These are phyloP conservation scores for Paramecium primaurelia DNA, from an alignment of 73 alveolate species.

Conservation along the genomic window DNA sequence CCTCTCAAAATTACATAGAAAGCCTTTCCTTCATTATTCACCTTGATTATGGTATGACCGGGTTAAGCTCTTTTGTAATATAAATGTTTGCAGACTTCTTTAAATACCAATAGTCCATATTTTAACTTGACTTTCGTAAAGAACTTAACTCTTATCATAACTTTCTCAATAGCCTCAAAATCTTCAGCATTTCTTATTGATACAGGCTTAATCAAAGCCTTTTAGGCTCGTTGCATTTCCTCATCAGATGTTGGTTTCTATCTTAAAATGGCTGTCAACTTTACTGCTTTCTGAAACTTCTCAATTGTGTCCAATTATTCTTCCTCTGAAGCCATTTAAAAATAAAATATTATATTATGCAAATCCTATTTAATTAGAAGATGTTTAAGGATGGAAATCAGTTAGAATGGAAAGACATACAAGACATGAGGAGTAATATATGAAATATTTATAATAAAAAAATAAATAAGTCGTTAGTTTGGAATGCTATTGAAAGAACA, in stretches of 20 bases:
- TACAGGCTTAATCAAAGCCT: slow-evolving; percentile 6
- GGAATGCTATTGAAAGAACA: neutral
- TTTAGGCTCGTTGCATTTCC: neutral
- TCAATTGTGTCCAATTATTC: neutral
- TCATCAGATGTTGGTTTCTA: neutral
- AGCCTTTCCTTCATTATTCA: slow-evolving; percentile 13
- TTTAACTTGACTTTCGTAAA: slow-evolving; percentile 6
- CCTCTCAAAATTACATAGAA: slow-evolving; percentile 19
- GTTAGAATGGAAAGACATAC: neutral
- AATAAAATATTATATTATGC: neutral
- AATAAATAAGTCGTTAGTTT: neutral
- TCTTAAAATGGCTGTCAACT: neutral
- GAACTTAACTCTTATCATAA: slow-evolving; percentile 31
- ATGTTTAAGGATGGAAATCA: neutral
- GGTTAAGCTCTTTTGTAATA: slow-evolving; percentile 20
- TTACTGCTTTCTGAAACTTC: slow-evolving; percentile 20
- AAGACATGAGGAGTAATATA: neutral
- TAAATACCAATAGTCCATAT: neutral
- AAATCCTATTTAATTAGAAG: neutral
- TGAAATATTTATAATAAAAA: neutral
- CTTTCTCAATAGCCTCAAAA: neutral
- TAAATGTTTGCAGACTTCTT: slow-evolving; percentile 31
- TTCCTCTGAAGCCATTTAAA: neutral
- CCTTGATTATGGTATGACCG: neutral
- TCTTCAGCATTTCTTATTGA: neutral